A percentile compares a stretch with the other conserved stretches of the same genome.
Evolutionary conservation across 345 rosid genomes (phyloP).

Genomic region (Gynandropsis gynandra): DNA sequence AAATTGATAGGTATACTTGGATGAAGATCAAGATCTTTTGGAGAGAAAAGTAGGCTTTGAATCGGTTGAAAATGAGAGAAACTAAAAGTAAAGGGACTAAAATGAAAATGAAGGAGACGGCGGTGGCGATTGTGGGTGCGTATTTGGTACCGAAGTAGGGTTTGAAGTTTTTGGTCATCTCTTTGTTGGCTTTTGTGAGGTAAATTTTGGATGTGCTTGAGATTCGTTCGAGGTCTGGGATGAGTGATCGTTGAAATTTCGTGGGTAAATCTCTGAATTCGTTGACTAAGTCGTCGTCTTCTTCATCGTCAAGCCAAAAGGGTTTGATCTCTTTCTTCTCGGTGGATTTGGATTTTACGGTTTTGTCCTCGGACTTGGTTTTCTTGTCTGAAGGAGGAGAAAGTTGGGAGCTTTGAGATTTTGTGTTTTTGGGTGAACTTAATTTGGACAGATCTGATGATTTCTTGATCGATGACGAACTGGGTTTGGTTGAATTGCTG

Average conservation of each 20-base stretch:
- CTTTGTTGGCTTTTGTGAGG: conserved; percentile 67
- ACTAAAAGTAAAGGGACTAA: conserved; percentile 70
- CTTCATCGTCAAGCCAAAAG: conserved; percentile 52
- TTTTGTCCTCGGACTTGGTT: conserved; percentile 14
- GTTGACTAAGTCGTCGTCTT: conserved; percentile 49
- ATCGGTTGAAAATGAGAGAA: conserved; percentile 58
- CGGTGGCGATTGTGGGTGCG: conserved; percentile 63
- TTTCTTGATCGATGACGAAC: conserved; percentile 29
- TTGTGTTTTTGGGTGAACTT: conserved; percentile 43
- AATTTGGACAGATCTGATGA: conserved; percentile 49
- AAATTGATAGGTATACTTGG: conserved; percentile 89
- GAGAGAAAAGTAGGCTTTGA: conserved; percentile 85
- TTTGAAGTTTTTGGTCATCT: conserved; percentile 72
- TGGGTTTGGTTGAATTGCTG: conserved; percentile 35
- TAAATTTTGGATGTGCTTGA: conserved; percentile 68
- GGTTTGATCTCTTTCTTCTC: conserved; percentile 30
- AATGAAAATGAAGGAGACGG: conserved; percentile 59
- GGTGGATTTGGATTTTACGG: conserved; percentile 29
- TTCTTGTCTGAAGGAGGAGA: conserved; percentile 27
- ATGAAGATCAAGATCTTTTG: conserved; percentile 72
- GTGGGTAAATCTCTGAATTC: conserved; percentile 76
- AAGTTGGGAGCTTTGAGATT: conserved; percentile 21
- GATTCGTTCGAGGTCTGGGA: conserved; percentile 82
- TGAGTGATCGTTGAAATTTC: conserved; percentile 56
- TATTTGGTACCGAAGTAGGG: conserved; percentile 70